phyloP scores from a whole-genome alignment of 169 alveolate genomes.

The Cryptosporidium sp. region DNA sequence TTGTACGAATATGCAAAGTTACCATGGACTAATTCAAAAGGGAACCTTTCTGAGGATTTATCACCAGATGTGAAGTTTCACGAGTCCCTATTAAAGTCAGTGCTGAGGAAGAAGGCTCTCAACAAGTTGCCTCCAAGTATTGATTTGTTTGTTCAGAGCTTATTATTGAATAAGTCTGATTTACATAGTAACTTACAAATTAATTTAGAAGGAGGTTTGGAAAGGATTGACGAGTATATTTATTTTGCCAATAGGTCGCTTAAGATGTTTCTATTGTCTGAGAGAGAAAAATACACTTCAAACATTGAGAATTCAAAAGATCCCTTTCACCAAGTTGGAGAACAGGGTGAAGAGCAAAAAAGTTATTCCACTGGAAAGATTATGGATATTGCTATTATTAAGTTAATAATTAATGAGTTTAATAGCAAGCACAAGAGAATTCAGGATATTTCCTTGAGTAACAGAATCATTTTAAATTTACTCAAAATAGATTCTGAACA shows the following conservation, averaged over 20 bases:
- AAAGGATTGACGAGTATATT: conserved; percentile 24
- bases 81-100: conserved; percentile 30
- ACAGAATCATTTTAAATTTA: conserved; percentile 1
- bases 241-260: conserved; percentile 36
- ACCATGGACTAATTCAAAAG: conserved; percentile 48
- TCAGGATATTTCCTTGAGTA: conserved; percentile 10
- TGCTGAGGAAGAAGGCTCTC: conserved; percentile 7
- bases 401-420: conserved; percentile 41
- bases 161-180: conserved; percentile 8
- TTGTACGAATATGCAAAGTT: conserved; percentile 60
- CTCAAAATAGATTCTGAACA: conserved; percentile 2
- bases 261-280: conserved; percentile 26
- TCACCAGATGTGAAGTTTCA: conserved; percentile 60
- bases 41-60: conserved; percentile 52
- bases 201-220: conserved; percentile 6
- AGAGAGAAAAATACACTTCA: conserved; percentile 19
- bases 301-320: neutral
- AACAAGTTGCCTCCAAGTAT: conserved; percentile 10
- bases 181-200: neutral
- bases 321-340: no score
- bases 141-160: conserved; percentile 20
- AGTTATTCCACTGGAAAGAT: conserved; percentile 43
- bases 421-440: neutral
- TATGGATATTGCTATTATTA: conserved; percentile 54
- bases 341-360: neutral